Evolutionary conservation across 2,329 filamentous ascomycete species (phyloP).

Genomic region (Scytalidium sp.): DNA sequence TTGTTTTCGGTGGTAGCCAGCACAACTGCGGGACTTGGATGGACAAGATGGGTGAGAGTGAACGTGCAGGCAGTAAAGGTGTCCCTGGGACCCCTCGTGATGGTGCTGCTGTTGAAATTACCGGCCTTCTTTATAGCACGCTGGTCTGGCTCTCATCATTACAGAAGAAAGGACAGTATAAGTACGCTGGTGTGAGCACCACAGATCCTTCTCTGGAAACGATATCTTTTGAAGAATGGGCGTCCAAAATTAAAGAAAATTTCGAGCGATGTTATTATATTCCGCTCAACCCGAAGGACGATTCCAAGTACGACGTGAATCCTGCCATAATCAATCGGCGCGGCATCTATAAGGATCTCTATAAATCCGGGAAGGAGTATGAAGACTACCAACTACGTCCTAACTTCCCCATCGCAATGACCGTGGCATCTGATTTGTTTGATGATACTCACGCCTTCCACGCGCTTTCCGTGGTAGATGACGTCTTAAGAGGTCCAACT

Average conservation of each 20-base stretch:
- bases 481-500: slow-evolving; percentile 75
- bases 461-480: slow-evolving; percentile 78
- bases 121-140: slow-evolving; percentile 86
- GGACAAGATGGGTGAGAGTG: slow-evolving; percentile 99
- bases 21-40: slow-evolving; percentile 98
- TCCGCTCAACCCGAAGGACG: slow-evolving; percentile 66
- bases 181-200: slow-evolving; percentile 69
- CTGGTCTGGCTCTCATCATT: slow-evolving; percentile 75
- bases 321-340: slow-evolving; percentile 77
- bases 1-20: slow-evolving; percentile 93
- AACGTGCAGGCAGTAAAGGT: slow-evolving; percentile 86
- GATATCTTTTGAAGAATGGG: slow-evolving; percentile 78
- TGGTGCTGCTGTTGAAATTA: slow-evolving; percentile 93
- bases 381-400: slow-evolving; percentile 95
- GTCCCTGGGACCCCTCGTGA: slow-evolving; percentile 95
- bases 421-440: slow-evolving; percentile 86
- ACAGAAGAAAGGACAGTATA: slow-evolving; percentile 65
- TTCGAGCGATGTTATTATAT: slow-evolving; percentile 95
- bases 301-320: slow-evolving; percentile 78
- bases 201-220: slow-evolving; percentile 47
- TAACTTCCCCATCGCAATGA: slow-evolving; percentile 96
- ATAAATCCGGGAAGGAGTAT: slow-evolving; percentile 90
- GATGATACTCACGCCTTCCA: slow-evolving; percentile 72
- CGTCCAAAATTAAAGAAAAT: slow-evolving; percentile 71
- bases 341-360: slow-evolving; percentile 97